Evolutionary conservation across 148 eudicot species (phyloP).

Genomic region (Chenopodium album): DNA sequence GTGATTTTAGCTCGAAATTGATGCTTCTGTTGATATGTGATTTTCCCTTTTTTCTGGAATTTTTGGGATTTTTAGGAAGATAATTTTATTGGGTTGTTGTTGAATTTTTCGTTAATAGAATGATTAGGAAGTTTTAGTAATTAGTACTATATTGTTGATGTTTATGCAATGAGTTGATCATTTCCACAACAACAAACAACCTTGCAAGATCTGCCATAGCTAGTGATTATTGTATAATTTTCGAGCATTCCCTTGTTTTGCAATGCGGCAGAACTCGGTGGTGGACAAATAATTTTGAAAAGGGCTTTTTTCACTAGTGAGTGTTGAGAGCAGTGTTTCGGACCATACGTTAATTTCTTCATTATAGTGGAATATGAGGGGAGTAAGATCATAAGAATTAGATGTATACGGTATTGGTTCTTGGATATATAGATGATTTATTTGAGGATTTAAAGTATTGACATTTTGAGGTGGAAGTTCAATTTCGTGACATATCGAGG

Average conservation of each 20-base stretch:
- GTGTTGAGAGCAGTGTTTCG: background rate
- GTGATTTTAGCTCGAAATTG: background rate
- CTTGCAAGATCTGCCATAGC: background rate
- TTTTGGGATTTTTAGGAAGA: background rate
- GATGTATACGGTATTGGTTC: background rate
- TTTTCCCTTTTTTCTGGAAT: background rate
- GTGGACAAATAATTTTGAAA: too few species aligned
- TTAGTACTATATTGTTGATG: too few species aligned
- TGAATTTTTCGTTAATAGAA: background rate
- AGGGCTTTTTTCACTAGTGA: too few species aligned
- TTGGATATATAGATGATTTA: too few species aligned
- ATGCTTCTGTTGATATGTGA: background rate
- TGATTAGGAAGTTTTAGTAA: background rate
- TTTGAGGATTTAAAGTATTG: background rate
- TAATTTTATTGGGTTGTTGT: background rate
- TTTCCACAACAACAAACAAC: background rate
- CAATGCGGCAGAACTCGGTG: background rate
- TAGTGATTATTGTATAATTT: background rate
- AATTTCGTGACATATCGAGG: background rate
- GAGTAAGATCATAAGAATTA: background rate
- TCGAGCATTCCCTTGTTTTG: background rate
- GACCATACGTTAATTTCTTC: background rate
- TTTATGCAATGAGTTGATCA: slow-evolving; percentile 4
- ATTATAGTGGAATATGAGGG: background rate
- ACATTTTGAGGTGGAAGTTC: background rate